A percentile compares a stretch with the other conserved stretches of the same genome.
Evolutionary conservation across 495 filamentous ascomycete genomes (phyloP).

Genomic region (Podospora fimiseda): DNA sequence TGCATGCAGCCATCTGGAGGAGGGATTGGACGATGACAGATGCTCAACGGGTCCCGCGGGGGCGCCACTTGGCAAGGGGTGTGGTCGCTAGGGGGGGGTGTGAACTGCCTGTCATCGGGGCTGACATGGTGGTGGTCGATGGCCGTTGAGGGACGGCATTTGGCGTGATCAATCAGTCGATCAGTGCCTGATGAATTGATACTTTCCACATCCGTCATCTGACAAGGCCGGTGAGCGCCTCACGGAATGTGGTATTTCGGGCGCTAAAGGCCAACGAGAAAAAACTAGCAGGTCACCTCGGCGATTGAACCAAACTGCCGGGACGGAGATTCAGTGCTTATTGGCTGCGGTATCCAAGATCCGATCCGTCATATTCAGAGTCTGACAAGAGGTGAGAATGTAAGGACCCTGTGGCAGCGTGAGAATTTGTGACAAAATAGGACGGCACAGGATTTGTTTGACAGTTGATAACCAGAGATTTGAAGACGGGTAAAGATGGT

Average conservation of each 20-base stretch:
- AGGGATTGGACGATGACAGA: neutral
- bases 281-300: neutral
- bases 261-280: neutral
- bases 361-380: neutral
- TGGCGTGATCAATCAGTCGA: neutral
- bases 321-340: neutral
- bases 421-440: neutral
- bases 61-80: too few species aligned
- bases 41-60: neutral
- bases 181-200: too few species aligned
- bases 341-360: neutral
- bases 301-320: slow-evolving; percentile 4
- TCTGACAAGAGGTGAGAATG: neutral
- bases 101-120: too few species aligned
- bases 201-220: too few species aligned
- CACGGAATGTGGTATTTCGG: neutral
- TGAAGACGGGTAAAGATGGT: too few species aligned
- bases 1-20: slow-evolving; percentile 4
- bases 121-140: too few species aligned
- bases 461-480: too few species aligned
- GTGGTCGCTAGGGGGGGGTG: too few species aligned
- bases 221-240: too few species aligned
- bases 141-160: neutral
- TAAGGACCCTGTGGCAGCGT: neutral
- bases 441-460: too few species aligned